A percentile compares a stretch with the other conserved stretches of the same genome.
Evolutionary conservation across 2,329 filamentous ascomycete species (phyloP).

Genomic region (Aotearoamyces nothofagi): DNA sequence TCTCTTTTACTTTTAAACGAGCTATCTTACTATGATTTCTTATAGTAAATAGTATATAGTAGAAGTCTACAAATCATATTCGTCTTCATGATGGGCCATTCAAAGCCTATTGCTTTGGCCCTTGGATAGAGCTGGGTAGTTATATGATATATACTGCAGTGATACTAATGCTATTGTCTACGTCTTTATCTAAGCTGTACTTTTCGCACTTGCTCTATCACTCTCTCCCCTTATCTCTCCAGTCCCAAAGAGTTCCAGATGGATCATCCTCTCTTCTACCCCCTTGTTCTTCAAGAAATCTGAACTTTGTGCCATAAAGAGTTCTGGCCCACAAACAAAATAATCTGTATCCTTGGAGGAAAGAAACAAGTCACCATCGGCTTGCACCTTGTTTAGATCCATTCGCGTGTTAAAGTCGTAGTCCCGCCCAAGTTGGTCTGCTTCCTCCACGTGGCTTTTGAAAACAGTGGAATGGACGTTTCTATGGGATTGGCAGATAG

Average conservation of each 20-base stretch:
- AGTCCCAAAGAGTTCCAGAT: conserved; percentile 31
- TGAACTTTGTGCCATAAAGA: conserved; percentile 38
- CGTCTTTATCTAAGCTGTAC: too few species aligned
- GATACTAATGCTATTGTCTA: too few species aligned
- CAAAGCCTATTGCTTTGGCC: too few species aligned
- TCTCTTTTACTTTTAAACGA: too few species aligned
- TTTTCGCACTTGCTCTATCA: too few species aligned
- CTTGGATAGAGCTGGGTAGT: too few species aligned
- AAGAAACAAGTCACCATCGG: conserved; percentile 28
- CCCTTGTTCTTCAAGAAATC: conserved; percentile 29
- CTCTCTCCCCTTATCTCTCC: too few species aligned
- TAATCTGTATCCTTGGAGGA: conserved; percentile 31
- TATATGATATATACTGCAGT: too few species aligned
- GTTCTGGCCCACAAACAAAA: conserved; percentile 37
- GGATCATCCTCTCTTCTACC: conserved; percentile 24
- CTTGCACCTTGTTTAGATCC: conserved; percentile 29
- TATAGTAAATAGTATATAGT: too few species aligned
- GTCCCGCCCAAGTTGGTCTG: conserved; percentile 27
- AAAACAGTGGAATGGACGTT: conserved; percentile 26
- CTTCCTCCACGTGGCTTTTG: conserved; percentile 29
- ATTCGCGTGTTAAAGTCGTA: conserved; percentile 29
- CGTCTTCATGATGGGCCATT: too few species aligned
- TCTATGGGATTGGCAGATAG: background rate
- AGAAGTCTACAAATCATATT: too few species aligned
- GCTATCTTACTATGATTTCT: too few species aligned